Percentiles rank a stretch among this genome's conserved stretches.
These are phyloP conservation scores for Scenedesmus sp. DNA, from an alignment of 163 green algal genomes.

Conservation along the genomic window DNA sequence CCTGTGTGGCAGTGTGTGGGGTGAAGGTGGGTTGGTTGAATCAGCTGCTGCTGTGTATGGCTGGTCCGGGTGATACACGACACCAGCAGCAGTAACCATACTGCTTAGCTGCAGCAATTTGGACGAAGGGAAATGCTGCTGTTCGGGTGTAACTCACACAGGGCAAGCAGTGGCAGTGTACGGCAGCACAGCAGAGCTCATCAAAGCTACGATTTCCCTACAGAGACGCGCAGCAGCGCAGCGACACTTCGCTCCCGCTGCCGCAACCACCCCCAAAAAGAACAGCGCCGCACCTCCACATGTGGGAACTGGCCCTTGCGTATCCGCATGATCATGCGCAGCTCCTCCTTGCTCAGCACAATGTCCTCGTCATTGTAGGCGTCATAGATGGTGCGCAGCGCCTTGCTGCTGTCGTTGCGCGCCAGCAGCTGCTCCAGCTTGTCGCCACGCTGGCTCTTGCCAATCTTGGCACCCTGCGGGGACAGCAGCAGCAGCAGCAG, in stretches of 20 bases:
- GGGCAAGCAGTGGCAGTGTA: too few relatives aligned
- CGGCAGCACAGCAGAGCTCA: too few relatives aligned
- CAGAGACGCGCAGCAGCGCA: too few relatives aligned
- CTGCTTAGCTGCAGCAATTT: too few relatives aligned
- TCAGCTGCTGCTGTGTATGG: not conserved
- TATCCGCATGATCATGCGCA: slow-evolving; percentile 95
- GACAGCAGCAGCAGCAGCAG: not conserved
- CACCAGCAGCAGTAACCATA: too few relatives aligned
- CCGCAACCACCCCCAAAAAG: too few relatives aligned
- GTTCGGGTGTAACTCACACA: too few relatives aligned
- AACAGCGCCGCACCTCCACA: slow-evolving; percentile 72
- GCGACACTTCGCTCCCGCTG: not conserved
- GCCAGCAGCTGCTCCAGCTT: slow-evolving; percentile 84
- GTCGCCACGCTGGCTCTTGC: slow-evolving; percentile 76
- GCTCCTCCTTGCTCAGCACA: slow-evolving; percentile 89
- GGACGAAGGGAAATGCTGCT: too few relatives aligned
- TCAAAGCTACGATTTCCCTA: too few relatives aligned
- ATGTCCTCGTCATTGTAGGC: slow-evolving; percentile 98
- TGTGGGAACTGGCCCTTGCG: slow-evolving; percentile 91
- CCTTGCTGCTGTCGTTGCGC: slow-evolving; percentile 73
- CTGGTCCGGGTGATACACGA: too few relatives aligned
- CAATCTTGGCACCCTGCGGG: slow-evolving; percentile 34
- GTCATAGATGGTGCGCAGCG: slow-evolving; percentile 92
- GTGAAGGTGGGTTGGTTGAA: not conserved
- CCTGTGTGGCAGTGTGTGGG: slow-evolving; percentile 16